A percentile compares a stretch with the other conserved stretches of the same genome.
These are phyloP conservation scores for Capsella bursapastoris DNA, from an alignment of 345 rosid genomes.

Conservation along the genomic window DNA sequence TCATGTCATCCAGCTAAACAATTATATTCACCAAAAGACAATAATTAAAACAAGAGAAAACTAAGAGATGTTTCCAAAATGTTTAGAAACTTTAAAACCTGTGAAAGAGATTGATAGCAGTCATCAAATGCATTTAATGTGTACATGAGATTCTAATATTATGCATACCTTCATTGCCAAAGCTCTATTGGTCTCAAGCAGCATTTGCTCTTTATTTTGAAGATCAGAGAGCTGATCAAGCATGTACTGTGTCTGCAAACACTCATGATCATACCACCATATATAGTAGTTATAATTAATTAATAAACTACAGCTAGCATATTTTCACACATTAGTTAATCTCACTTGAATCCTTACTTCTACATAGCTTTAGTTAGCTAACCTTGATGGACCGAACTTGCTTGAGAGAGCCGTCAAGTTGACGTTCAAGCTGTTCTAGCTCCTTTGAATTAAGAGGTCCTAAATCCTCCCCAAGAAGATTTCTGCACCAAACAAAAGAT, in stretches of 20 bases:
- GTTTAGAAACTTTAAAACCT: neutral
- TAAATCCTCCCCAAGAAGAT: slow-evolving; percentile 86
- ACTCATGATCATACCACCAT: slow-evolving; percentile 20
- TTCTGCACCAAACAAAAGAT: slow-evolving; percentile 49
- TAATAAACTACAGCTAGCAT: neutral
- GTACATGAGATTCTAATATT: neutral
- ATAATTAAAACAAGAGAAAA: slow-evolving; percentile 24
- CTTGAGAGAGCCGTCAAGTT: slow-evolving; percentile 73
- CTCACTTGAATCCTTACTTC: neutral
- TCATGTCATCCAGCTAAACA: slow-evolving; percentile 73
- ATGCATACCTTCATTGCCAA: slow-evolving; percentile 69
- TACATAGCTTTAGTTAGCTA: neutral
- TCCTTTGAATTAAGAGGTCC: slow-evolving; percentile 65
- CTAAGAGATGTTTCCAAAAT: neutral
- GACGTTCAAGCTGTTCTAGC: slow-evolving; percentile 78
- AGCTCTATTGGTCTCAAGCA: slow-evolving; percentile 89
- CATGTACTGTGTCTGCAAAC: slow-evolving; percentile 85
- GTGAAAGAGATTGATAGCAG: slow-evolving; percentile 13
- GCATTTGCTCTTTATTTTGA: slow-evolving; percentile 84
- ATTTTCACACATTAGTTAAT: neutral
- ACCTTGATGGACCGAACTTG: slow-evolving; percentile 83
- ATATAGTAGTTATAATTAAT: neutral
- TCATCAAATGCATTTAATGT: slow-evolving; percentile 13
- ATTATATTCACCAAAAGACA: slow-evolving; percentile 20
- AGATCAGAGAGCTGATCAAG: slow-evolving; percentile 94